phyloP scores from a whole-genome alignment of 176 grass and related monocot species.

The Bolboschoenus planiculmis region DNA sequence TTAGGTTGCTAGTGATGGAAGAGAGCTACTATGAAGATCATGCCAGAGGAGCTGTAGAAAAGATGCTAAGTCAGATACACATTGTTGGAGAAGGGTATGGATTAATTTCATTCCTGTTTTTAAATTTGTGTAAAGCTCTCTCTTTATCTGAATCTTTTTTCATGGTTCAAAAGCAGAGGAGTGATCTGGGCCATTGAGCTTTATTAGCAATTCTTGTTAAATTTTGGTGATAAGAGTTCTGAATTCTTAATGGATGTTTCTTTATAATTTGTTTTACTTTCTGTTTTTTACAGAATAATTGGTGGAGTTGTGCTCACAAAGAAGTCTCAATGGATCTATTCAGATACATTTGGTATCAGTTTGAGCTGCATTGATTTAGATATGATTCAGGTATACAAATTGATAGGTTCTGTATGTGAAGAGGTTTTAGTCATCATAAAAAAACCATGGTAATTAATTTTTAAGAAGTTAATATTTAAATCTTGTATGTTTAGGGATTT shows the following conservation, averaged over 20 bases:
- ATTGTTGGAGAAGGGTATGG: constrained; percentile 90
- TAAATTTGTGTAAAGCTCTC: constrained; percentile 13
- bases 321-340: constrained; percentile 53
- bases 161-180: neutral
- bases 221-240: neutral
- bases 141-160: neutral
- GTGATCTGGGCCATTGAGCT: neutral
- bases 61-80: constrained; percentile 80
- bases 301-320: constrained; percentile 52
- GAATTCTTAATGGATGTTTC: neutral
- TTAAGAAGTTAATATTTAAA: neutral
- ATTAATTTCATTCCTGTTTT: constrained; percentile 14
- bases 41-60: constrained; percentile 44
- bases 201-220: neutral
- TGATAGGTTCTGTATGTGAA: neutral
- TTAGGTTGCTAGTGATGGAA: constrained; percentile 71
- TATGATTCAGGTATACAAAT: constrained; percentile 51
- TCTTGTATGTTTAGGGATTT: constrained; percentile 53
- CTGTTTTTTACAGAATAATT: constrained; percentile 50
- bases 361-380: constrained; percentile 36
- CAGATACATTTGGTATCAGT: constrained; percentile 39
- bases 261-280: neutral
- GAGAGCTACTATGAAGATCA: constrained; percentile 80
- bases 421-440: neutral
- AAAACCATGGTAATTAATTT: neutral